Evolutionary conservation across 2,329 filamentous ascomycete species (phyloP), one percentile per base, ranked within the genome.

Genomic region (Fusarium armeniacum): DNA sequence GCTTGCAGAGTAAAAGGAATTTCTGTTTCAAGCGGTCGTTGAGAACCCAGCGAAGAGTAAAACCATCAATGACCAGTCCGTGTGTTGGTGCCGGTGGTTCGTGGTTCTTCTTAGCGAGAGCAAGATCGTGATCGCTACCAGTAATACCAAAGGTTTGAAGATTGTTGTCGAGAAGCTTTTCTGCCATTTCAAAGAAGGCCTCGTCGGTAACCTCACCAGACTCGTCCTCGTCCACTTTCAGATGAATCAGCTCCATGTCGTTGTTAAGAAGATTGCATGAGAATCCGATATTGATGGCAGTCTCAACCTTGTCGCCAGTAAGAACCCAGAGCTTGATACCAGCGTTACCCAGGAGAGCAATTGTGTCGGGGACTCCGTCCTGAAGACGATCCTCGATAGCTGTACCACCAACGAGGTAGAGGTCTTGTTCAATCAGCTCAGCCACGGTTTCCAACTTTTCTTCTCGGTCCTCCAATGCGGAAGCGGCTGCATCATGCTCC

Each of bases 281-380:
- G 81, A 98, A 99, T 4, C 96, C 96, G 77, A 99, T 99, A 82
- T 99, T 99, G 89, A 99, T 99, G 61, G 97, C 96, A 26, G 96
- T 99, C 82, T 99, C 96, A 33, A 98, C 95, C 81, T 98, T 99
- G 85, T 99, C 96, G 69, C 97, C 96, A 18, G 96, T 99, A 70
- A 99, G 83, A 56, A 99, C 96, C 96, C 96, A 99, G 10, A 99
- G 88, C 81, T 99, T 99, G 81, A 99, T 98, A 78, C 97, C 97
- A 56, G 96, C 96, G 76, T 94, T 89, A 32, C 91, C 95, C 54
- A 99, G 89, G 45, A 99, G 83, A 52, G 91, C 92, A 74, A 99
- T 99, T 0, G 96, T 95, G 77, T 98, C 96, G 9, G 96, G 96
- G 5, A 99, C 96, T 62, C 95, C 96, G 73, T 99, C 96, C 81